These are phyloP conservation scores for Daedalea quercina DNA, from an alignment of 768 basidiomycete species.

Conservation along the genomic window DNA sequence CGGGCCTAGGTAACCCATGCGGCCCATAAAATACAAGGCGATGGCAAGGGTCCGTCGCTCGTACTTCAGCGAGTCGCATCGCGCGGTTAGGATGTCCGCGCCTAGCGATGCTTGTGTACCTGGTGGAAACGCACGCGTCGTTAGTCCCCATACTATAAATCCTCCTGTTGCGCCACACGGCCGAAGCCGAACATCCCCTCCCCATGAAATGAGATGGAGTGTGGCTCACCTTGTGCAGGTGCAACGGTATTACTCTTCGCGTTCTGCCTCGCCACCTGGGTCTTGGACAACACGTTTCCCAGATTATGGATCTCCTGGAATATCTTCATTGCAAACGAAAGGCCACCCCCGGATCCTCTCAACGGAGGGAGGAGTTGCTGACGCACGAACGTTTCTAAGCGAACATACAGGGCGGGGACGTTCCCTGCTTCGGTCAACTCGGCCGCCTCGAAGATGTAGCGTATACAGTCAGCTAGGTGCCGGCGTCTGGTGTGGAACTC, in stretches of 20 bases:
- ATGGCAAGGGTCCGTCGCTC: constrained; percentile 65
- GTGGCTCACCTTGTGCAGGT: constrained; percentile 45
- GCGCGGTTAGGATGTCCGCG: constrained; percentile 57
- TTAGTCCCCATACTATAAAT: neutral
- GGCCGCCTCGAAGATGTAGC: constrained; percentile 61
- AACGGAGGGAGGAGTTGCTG: constrained; percentile 43
- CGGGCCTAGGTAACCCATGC: constrained; percentile 53
- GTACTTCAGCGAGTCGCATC: constrained; percentile 66
- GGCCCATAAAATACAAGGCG: constrained; percentile 55
- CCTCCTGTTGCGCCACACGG: too few relatives aligned
- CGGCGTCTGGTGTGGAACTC: constrained; percentile 67
- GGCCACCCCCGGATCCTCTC: constrained; percentile 29
- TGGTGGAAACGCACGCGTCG: constrained; percentile 14
- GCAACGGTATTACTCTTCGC: constrained; percentile 54
- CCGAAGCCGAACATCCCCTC: neutral
- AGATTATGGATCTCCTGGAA: constrained; percentile 60
- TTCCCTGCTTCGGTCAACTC: constrained; percentile 39
- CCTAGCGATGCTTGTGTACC: constrained; percentile 46
- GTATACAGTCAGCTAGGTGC: constrained; percentile 63
- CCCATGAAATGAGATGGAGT: neutral
- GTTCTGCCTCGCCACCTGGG: constrained; percentile 52
- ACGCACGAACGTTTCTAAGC: constrained; percentile 48
- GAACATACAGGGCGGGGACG: constrained; percentile 40
- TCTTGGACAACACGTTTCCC: constrained; percentile 44
- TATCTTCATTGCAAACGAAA: constrained; percentile 46